phyloP scores from a whole-genome alignment of 192 early-diverging fungal genomes.

The Rhizoclosmatium sp. region DNA sequence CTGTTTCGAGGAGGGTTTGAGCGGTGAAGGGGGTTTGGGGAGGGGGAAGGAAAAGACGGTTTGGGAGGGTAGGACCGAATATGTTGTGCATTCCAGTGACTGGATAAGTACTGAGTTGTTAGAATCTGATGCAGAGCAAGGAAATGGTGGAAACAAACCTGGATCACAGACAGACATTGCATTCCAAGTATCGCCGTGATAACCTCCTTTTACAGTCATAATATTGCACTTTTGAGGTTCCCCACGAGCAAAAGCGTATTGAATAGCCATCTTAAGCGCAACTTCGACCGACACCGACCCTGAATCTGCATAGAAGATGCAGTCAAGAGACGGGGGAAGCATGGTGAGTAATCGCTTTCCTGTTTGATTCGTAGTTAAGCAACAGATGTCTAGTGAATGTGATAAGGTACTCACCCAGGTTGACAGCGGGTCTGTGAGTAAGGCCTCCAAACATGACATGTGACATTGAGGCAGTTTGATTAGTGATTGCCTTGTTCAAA shows the following conservation, averaged over 20 bases:
- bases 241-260: conserved; percentile 47
- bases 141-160: too few relatives aligned
- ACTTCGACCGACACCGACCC: conserved; percentile 83
- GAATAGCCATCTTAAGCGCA: conserved; percentile 81
- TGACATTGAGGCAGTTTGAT: neutral
- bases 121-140: too few relatives aligned
- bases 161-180: conserved; percentile 82
- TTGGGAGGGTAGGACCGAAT: conserved; percentile 20
- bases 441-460: conserved; percentile 39
- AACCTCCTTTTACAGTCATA: conserved; percentile 68
- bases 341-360: conserved; percentile 18
- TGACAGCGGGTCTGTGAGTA: conserved; percentile 26
- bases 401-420: conserved; percentile 16
- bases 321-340: conserved; percentile 25
- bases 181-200: conserved; percentile 89
- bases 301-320: conserved; percentile 84
- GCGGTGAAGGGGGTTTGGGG: conserved; percentile 30
- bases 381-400: too few relatives aligned
- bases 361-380: neutral
- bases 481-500: conserved; percentile 13
- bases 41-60: conserved; percentile 25
- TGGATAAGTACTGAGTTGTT: too few relatives aligned
- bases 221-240: conserved; percentile 23
- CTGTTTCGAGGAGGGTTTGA: conserved; percentile 43
- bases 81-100: conserved; percentile 33